Base-by-base conservation (phyloP, 1,139 yeast species). In the Blastobotrys serpentis region DNA sequence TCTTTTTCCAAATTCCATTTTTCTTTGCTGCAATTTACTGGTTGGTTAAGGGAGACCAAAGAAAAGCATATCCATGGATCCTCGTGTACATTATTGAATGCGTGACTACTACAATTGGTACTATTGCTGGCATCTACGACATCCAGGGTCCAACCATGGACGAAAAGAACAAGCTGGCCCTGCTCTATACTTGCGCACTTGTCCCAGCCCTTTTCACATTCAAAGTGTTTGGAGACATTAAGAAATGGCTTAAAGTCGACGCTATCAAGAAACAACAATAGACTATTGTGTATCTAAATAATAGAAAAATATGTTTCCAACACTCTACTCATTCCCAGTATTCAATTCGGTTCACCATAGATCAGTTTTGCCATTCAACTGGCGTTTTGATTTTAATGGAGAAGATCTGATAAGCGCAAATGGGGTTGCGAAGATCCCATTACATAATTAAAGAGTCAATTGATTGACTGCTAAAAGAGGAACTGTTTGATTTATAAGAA, bases 71-170 rank as follows among this genome's bases (percentile, higher is more conserved):
- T 59, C 74, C 80, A 11, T 74, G 73, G 63, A 66, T 80, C 57
- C 65, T 82, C n/a, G 63, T 83, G 11, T 87, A 87, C 63, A 94
- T 88, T 3, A 78, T 85, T 60, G 87, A 85, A 62, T 95, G 95
- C 0, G 70, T 81, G 8, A 73, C 83, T 50, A 84, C 95, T 10
- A 86, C 95, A 0, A 66, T 81, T 40, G 80, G 81, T 8, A 87
- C 95, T 62, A 53, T 71, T 21, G 65, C 59, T 3, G 74, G 70
- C 53, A 56, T 63, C 4, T 42, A 43, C 26, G 55, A 51, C 36
- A 33, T 56, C 14, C 51, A 54, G 74, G 14, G 70, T 49, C 44
- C 81, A 52, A 57, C 64, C 1, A 18, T 30, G 0, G 43, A 40
- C 0, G 79, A 81, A 44, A 62, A 70, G 17, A 50, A 53, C 48